These are phyloP conservation scores for Penicillium nucicola DNA, from an alignment of 495 filamentous ascomycete genomes.

Conservation along the genomic window DNA sequence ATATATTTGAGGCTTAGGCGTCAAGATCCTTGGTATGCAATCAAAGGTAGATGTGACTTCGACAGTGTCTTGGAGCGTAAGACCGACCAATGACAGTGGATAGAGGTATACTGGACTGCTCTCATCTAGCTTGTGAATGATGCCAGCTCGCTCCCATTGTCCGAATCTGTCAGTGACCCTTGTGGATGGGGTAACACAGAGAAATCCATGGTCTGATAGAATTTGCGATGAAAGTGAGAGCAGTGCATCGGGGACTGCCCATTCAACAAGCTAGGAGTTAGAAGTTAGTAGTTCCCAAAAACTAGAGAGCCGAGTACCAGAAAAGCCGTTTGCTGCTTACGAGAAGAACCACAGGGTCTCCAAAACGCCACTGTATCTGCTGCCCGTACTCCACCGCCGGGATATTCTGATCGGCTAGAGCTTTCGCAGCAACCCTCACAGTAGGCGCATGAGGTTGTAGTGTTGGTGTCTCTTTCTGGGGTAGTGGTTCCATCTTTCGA, in stretches of 20 bases:
- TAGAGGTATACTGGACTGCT: constrained; percentile 7
- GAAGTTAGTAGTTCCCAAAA: constrained; percentile 1
- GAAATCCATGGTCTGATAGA: constrained; percentile 6
- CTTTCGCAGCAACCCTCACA: constrained; percentile 7
- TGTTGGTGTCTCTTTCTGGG: constrained; percentile 1
- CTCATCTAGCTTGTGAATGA: background rate
- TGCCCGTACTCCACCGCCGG: constrained; percentile 16
- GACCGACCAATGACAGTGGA: constrained; percentile 14
- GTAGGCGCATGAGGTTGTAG: background rate
- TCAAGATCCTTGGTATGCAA: constrained; percentile 2
- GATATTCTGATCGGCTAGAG: constrained; percentile 12
- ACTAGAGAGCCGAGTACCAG: background rate
- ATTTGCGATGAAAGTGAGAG: constrained; percentile 9
- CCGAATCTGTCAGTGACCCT: background rate
- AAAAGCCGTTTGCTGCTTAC: constrained; percentile 6
- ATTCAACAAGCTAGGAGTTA: constrained; percentile 10
- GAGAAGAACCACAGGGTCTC: constrained; percentile 12
- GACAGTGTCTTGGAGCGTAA: constrained; percentile 13
- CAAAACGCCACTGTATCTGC: constrained; percentile 12
- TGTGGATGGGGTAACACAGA: constrained; percentile 1
- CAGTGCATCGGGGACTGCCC: constrained; percentile 12
- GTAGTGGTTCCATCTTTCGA: background rate
- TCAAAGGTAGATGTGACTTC: constrained; percentile 15
- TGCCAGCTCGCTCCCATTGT: constrained; percentile 4
- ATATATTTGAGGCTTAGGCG: constrained; percentile 12